Conservation (phyloP, 1,284 basidiomycete species). For the Xerocomus cyaneibrunnescens region DNA sequence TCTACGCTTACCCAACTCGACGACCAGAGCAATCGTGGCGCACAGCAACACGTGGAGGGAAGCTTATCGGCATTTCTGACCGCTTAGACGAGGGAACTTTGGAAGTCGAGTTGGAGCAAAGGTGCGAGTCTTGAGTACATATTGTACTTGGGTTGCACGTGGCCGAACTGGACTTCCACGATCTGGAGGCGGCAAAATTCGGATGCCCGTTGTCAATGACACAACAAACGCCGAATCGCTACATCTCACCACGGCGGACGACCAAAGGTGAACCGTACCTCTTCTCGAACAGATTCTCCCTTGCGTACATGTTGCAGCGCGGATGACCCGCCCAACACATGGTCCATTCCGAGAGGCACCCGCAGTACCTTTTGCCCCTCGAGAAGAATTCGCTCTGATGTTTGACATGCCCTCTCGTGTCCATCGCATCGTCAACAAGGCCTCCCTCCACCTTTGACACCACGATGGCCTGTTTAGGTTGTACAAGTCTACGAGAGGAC, state of each 20-base stretch:
- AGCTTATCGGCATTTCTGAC: background rate
- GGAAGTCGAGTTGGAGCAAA: background rate
- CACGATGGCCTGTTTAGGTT: background rate
- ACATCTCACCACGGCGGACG: conserved; percentile 2
- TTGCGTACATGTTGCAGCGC: background rate
- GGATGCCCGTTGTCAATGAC: background rate
- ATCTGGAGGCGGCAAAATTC: too few relatives aligned
- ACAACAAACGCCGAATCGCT: background rate
- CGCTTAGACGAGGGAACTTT: background rate
- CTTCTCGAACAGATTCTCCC: conserved; percentile 2
- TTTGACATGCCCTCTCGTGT: background rate
- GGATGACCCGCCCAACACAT: background rate
- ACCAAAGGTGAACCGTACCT: background rate
- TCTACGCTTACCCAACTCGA: background rate
- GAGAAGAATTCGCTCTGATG: background rate
- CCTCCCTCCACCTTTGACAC: background rate
- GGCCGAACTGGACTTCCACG: too few relatives aligned
- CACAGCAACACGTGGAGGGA: conserved; percentile 6
- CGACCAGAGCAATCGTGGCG: background rate
- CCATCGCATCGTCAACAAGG: background rate
- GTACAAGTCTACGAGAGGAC: background rate
- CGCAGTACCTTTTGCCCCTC: background rate
- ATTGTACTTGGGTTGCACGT: background rate
- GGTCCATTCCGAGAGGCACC: conserved; percentile 10
- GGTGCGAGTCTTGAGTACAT: background rate